Evolutionary conservation across 495 filamentous ascomycete species (phyloP).

Genomic region (Articulospora tetracladia): DNA sequence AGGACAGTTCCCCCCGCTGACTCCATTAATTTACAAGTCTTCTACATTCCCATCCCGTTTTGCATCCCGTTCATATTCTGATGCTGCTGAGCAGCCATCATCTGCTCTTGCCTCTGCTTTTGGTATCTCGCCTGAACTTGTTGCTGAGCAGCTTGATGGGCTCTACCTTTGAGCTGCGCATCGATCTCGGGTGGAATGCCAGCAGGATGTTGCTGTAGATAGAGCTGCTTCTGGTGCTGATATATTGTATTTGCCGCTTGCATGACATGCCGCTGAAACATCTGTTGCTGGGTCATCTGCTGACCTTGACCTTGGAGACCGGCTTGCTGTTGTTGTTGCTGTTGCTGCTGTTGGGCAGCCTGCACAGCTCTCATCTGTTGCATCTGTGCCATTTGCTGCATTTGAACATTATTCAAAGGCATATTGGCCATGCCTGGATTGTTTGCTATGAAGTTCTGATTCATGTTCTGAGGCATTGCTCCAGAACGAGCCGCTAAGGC

Average conservation of each 20-base stretch:
- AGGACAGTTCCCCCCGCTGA: background rate
- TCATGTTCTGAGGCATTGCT: conserved; percentile 16
- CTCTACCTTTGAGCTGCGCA: conserved; percentile 13
- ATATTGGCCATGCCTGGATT: conserved; percentile 28
- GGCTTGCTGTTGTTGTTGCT: conserved; percentile 10
- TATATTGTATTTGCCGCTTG: background rate
- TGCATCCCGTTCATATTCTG: conserved; percentile 10
- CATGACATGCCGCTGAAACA: conserved; percentile 12
- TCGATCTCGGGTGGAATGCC: conserved; percentile 20
- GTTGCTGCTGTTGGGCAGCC: conserved; percentile 26
- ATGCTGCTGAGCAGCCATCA: conserved; percentile 20
- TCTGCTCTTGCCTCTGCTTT: conserved; percentile 19
- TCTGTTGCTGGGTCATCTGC: conserved; percentile 6
- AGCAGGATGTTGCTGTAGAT: conserved; percentile 10
- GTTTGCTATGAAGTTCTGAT: conserved; percentile 28
- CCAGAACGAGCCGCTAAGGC: conserved; percentile 7
- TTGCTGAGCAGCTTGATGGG: conserved; percentile 11
- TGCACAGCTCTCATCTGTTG: conserved; percentile 25
- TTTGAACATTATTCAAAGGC: conserved; percentile 23
- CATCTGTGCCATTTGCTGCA: conserved; percentile 32
- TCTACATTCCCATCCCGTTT: conserved; percentile 23
- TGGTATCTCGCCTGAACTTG: background rate
- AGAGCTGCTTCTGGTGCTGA: background rate
- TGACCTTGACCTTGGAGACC: background rate
- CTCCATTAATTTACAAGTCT: conserved; percentile 5